Percentiles rank a stretch among this genome's conserved stretches.
These are phyloP conservation scores for Drechslerella dactyloides DNA, from an alignment of 2,329 filamentous ascomycete species.

Conservation along the genomic window DNA sequence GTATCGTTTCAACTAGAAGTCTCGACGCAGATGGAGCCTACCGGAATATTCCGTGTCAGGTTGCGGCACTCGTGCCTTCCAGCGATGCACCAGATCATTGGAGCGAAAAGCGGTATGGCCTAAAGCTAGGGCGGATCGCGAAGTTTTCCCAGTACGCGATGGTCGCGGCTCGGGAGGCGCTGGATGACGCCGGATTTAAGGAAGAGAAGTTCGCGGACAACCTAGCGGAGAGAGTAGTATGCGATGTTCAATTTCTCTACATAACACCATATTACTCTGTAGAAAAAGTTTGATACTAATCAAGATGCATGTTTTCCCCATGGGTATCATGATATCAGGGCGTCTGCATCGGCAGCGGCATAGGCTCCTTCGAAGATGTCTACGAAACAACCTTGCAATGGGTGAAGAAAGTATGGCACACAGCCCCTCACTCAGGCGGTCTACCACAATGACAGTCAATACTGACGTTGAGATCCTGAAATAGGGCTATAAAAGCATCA, in stretches of 20 bases:
- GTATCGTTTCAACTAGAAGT: slow-evolving; percentile 74
- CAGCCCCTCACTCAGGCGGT: slow-evolving; percentile 1
- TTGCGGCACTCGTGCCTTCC: slow-evolving; percentile 80
- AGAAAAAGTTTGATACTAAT: too few species aligned
- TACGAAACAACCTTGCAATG: slow-evolving; percentile 82
- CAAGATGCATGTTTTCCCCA: neutral
- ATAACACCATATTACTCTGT: too few species aligned
- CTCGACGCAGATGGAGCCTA: slow-evolving; percentile 62
- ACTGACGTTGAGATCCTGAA: neutral
- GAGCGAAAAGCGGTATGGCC: slow-evolving; percentile 57
- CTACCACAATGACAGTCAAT: neutral
- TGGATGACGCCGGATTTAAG: slow-evolving; percentile 74
- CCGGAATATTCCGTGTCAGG: slow-evolving; percentile 77
- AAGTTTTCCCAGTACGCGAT: slow-evolving; percentile 89
- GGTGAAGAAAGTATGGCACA: slow-evolving; percentile 69
- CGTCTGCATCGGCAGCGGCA: slow-evolving; percentile 91
- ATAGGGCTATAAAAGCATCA: slow-evolving; percentile 89
- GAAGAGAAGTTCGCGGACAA: slow-evolving; percentile 68
- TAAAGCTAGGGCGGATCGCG: slow-evolving; percentile 76
- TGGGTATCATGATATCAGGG: slow-evolving; percentile 64
- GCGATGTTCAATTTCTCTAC: slow-evolving; percentile 33
- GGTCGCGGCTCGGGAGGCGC: slow-evolving; percentile 82
- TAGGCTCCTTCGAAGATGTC: slow-evolving; percentile 90
- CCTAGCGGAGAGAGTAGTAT: slow-evolving; percentile 73
- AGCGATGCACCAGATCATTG: slow-evolving; percentile 56